A percentile compares a stretch with the other conserved stretches of the same genome.
Evolutionary conservation across 1,284 basidiomycete species (phyloP).

Genomic region (Cutaneotrichosporon mucoides): DNA sequence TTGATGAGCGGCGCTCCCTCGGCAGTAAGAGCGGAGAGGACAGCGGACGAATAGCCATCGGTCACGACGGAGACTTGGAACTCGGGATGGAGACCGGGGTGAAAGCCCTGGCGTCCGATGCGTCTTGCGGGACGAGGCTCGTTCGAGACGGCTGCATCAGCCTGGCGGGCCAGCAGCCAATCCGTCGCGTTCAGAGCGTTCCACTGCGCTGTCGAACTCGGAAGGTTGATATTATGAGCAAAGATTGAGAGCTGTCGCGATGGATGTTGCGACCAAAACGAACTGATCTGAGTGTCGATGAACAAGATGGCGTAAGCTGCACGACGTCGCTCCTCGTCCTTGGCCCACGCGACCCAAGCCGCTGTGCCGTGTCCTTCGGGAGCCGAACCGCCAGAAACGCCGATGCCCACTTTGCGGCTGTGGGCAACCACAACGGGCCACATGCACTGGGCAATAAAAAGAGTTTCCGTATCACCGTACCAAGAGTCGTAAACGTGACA

Average conservation of each 20-base stretch:
- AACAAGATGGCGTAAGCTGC: conserved; percentile 38
- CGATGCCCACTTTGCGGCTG: conserved; percentile 41
- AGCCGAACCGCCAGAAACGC: conserved; percentile 17
- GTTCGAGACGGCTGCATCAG: background rate
- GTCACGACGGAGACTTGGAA: conserved; percentile 30
- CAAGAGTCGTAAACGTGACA: conserved; percentile 43
- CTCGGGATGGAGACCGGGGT: conserved; percentile 40
- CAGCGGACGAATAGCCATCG: conserved; percentile 34
- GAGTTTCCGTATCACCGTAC: conserved; percentile 32
- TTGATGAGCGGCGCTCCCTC: conserved; percentile 22
- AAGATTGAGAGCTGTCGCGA: conserved; percentile 40
- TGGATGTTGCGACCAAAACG: conserved; percentile 42
- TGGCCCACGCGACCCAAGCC: conserved; percentile 42
- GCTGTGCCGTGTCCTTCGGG: conserved; percentile 24
- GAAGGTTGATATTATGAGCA: conserved; percentile 38
- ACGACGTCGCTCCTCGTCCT: conserved; percentile 40
- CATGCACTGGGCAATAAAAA: conserved; percentile 41
- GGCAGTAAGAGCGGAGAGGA: conserved; percentile 29
- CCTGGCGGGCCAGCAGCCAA: conserved; percentile 26
- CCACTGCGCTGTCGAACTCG: conserved; percentile 33
- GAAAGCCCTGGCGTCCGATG: conserved; percentile 8
- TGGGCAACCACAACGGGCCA: conserved; percentile 43
- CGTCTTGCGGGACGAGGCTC: background rate
- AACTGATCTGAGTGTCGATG: conserved; percentile 40
- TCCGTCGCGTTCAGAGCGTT: conserved; percentile 32